Base-by-base conservation (phyloP, 306 rosid species). In the Echinosophora koreensis region DNA sequence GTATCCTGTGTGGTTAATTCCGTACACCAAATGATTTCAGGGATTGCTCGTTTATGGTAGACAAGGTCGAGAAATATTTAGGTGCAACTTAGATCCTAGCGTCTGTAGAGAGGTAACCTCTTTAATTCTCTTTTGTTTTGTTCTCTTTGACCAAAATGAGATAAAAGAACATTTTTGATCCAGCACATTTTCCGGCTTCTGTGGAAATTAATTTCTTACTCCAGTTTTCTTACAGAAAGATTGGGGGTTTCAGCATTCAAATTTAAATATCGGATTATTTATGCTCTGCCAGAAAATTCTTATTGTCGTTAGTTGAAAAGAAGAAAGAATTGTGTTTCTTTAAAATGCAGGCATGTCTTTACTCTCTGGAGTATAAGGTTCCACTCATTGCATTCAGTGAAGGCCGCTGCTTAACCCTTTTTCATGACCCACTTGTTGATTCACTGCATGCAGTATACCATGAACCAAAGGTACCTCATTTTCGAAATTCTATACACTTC, bases 1-100 rank as follows among this genome's bases (percentile, higher is more conserved):
- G 63, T 38, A 2, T 50, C 15, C 32, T 59, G 15, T 63, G 22
- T 64, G 84, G 79, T 56, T 81, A 30, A 11, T 59, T 63, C 73
- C 61, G 52, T 76, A 15, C 76, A 57, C 76, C 57, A 30, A 80
- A 60, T 90, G 83, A 67, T 87, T 86, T 59, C 88, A 94, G 98
- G 97, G 98, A 56, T 83, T 92, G 83, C 95, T 95, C 76, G 97
- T 95, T 77, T 95, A 90, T 79, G 98, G 98, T 49, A 87, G 83
- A 89, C 90, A 88, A 84, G 98, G 98, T 47, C 90, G 8, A 83
- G 93, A 95, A 88, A 92, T 95, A 81, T 90, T 84, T 84, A 87
- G 92, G 74, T 82, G 84, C 84, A 92, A 81, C 86, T 92, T 95
- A 83, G 97, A 92, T 79, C 89, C 81, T 76, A 56, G 68, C 54